Percentiles rank a stretch among this genome's conserved stretches.
phyloP scores from a whole-genome alignment of 2,329 filamentous ascomycete genomes.

The Nigrospora osmanthi region DNA sequence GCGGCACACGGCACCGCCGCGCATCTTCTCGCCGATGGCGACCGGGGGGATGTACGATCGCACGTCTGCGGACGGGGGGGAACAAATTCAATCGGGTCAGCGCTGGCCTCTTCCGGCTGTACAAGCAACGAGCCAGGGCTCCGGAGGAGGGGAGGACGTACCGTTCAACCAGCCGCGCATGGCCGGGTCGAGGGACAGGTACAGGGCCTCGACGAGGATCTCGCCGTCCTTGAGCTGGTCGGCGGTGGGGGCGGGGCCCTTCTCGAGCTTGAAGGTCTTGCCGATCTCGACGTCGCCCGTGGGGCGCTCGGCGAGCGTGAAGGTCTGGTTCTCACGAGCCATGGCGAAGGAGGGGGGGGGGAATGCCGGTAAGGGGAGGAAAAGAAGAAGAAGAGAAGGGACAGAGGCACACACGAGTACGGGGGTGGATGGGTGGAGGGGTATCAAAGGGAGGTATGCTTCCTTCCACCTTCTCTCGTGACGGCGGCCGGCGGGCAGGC shows the following conservation, averaged over 20 bases:
- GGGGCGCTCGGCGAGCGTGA: slow-evolving; percentile 59
- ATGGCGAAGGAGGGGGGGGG: slow-evolving; percentile 19
- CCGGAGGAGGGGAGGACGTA: slow-evolving; percentile 22
- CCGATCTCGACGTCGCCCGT: slow-evolving; percentile 52
- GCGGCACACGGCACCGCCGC: slow-evolving; percentile 51
- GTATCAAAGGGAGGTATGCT: too few species aligned
- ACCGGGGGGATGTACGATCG: slow-evolving; percentile 62
- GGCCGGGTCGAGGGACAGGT: slow-evolving; percentile 66
- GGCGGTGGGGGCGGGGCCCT: slow-evolving; percentile 39
- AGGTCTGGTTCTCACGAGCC: slow-evolving; percentile 35
- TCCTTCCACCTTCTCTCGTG: too few species aligned
- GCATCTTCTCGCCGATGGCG: slow-evolving; percentile 61
- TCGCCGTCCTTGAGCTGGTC: slow-evolving; percentile 54
- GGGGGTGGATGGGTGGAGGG: too few species aligned
- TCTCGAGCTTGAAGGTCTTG: slow-evolving; percentile 52
- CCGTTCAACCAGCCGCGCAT: slow-evolving; percentile 67
- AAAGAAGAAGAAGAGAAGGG: too few species aligned
- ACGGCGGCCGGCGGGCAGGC: too few species aligned
- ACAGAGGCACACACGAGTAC: too few species aligned
- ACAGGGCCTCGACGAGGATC: slow-evolving; percentile 52
- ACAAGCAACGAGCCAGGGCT: too few species aligned
- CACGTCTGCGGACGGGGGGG: slow-evolving; percentile 25
- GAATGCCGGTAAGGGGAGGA: too few species aligned
- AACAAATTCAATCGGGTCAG: background rate
- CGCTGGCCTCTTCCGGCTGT: background rate